Percentiles rank a stretch among this genome's conserved stretches.
phyloP scores from a whole-genome alignment of 23 red algal species.

The Gracilariopsis chorda region DNA sequence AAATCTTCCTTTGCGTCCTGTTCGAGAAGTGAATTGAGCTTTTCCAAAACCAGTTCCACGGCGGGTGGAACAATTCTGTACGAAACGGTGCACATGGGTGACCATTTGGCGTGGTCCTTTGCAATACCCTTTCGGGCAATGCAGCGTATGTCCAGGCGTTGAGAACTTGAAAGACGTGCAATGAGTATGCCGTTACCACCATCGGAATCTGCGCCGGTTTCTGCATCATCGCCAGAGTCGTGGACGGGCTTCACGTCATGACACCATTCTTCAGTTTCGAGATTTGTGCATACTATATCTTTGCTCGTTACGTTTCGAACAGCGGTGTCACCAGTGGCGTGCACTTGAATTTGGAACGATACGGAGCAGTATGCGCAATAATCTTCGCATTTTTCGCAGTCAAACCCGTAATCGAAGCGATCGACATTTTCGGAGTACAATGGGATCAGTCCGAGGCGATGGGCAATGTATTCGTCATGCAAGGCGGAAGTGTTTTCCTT shows the following conservation, averaged over 20 bases:
- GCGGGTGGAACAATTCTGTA: conserved; percentile 79
- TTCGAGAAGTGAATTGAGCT: conserved; percentile 60
- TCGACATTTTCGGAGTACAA: conserved; percentile 53
- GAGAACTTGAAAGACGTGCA: conserved; percentile 65
- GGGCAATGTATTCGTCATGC: conserved; percentile 92
- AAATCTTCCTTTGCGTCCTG: conserved; percentile 56
- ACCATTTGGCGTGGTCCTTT: conserved; percentile 99
- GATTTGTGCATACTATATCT: background rate
- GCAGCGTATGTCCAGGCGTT: conserved; percentile 64
- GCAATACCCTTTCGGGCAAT: conserved; percentile 92
- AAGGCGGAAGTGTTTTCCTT: conserved; percentile 80
- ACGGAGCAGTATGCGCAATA: conserved; percentile 80
- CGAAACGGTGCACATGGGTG: conserved; percentile 80
- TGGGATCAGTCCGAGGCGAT: conserved; percentile 91
- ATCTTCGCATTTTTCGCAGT: conserved; percentile 88
- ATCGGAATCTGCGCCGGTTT: background rate
- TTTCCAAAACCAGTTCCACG: conserved; percentile 56
- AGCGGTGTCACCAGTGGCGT: background rate
- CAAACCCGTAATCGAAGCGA: conserved; percentile 49
- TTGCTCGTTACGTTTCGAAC: conserved; percentile 18
- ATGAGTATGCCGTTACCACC: conserved; percentile 75
- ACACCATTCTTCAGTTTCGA: conserved; percentile 1
- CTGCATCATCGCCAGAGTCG: conserved; percentile 58
- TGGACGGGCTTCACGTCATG: conserved; percentile 69
- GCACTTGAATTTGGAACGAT: conserved; percentile 39